Base-by-base conservation (phyloP, 176 grass and related monocot species). In the Bromus sterilis region DNA sequence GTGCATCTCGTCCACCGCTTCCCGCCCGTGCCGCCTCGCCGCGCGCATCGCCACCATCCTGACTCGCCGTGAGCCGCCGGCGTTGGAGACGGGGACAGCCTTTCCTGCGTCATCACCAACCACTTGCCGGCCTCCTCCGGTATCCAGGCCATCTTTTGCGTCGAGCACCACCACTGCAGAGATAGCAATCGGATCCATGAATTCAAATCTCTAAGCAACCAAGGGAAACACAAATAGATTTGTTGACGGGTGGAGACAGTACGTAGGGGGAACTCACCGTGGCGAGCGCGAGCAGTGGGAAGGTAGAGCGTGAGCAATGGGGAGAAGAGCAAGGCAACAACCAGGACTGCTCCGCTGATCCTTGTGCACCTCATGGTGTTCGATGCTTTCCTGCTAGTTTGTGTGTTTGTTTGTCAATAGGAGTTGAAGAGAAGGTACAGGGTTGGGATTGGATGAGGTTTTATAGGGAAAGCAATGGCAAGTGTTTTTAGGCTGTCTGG, bases 1-100 rank as follows among this genome's bases (percentile, higher is more conserved):
- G 81, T 85, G 76, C 73, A 94, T 39, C 74, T 87, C 87, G 16
- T 37, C 23, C 0, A n/a, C 71, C 68, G 30, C 60, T 23, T 86
- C 68, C 11, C 57, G 48, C 37, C 39, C 31, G 55, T 56, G 56
- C 79, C 26, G 71, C 40, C 11, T 55, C 15, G 76, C 30, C 21
- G 46, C 48, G 34, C 62, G 68, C 74, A 63, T 75, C 39, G 46
- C 42, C 39, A 20, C 64, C 28, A 55, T 84, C 30, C 78, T 44
- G 2, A 5, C 5, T 72, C 28, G 77, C 28, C 51, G 77, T 11
- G 73, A 44, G 49, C 37, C n/a, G 71, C 9, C 55, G 75, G 44
- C 41, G n/a, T 28, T 80, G 24, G 24, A 10, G 44, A 34, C 37
- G 21, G 48, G 48, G 39, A 37, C 70, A 14, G 23, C 48, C 30